Conservation (phyloP, 1,284 basidiomycete genomes). For the Rhodotorula glutinis region DNA sequence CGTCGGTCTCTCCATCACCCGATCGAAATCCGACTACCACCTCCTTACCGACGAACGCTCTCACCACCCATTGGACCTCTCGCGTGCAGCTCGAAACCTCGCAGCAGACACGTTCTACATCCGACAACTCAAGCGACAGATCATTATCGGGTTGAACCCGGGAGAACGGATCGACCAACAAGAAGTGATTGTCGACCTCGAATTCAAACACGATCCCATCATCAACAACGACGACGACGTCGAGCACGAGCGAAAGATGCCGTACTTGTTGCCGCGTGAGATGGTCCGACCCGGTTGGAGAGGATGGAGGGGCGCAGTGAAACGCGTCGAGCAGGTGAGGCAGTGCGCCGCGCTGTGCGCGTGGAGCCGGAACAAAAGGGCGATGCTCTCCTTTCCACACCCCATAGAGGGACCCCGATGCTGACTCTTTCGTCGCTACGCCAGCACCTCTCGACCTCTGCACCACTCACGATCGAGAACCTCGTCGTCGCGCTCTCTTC, state of each 20-base stretch:
- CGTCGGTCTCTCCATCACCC: conserved; percentile 31
- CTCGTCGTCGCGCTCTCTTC: conserved; percentile 63
- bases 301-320: conserved; percentile 52
- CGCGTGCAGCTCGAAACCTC: not conserved
- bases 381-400: no score
- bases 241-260: no score
- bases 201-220: conserved; percentile 47
- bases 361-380: no score
- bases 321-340: conserved; percentile 53
- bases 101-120: conserved; percentile 50
- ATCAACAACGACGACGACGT: no score
- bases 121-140: conserved; percentile 50
- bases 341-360: no score
- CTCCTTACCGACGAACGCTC: not conserved
- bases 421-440: no score
- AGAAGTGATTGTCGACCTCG: conserved; percentile 62
- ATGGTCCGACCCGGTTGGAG: conserved; percentile 43
- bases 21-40: conserved; percentile 26
- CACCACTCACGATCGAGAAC: conserved; percentile 70
- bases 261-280: not conserved
- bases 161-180: conserved; percentile 70
- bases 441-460: conserved; percentile 53
- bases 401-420: no score
- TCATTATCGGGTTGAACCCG: conserved; percentile 69
- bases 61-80: not conserved